phyloP scores from a whole-genome alignment of 140 eudicot genomes.

The Cichorium intybus region DNA sequence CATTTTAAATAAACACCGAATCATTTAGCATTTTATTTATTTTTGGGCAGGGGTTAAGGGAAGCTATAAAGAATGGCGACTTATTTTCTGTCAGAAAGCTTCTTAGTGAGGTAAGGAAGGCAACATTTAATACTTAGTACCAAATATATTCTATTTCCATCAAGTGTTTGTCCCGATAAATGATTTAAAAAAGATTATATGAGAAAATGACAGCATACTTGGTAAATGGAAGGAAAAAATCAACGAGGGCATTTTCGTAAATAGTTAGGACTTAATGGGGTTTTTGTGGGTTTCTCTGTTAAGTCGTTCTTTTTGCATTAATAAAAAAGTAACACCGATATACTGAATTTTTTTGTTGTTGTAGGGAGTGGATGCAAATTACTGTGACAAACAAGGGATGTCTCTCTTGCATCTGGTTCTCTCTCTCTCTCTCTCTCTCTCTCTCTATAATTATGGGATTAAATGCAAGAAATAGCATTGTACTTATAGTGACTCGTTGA shows the following conservation, averaged over 20 bases:
- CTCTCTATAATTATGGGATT: not conserved
- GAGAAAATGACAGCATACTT: not conserved
- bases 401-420: slow-evolving; percentile 91
- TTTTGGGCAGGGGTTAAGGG: slow-evolving; percentile 75
- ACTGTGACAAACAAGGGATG: slow-evolving; percentile 90
- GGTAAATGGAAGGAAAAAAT: not conserved
- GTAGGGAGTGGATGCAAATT: slow-evolving; percentile 98
- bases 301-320: not conserved
- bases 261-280: no score
- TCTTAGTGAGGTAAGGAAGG: slow-evolving; percentile 64
- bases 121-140: slow-evolving; percentile 8
- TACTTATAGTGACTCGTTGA: not conserved
- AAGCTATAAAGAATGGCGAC: slow-evolving; percentile 96
- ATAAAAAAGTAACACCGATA: not conserved
- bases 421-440: slow-evolving; percentile 33
- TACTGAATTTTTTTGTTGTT: slow-evolving; percentile 16
- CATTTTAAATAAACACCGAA: no score
- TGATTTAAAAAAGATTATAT: not conserved
- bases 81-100: slow-evolving; percentile 70
- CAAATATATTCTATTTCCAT: not conserved
- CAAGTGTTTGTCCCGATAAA: not conserved
- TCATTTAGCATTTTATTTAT: not conserved
- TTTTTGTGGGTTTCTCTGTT: no score
- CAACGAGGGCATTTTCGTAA: not conserved
- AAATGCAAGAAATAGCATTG: not conserved